Conservation (phyloP, 352 stramenopile species). For the Achlya hypogyna region DNA sequence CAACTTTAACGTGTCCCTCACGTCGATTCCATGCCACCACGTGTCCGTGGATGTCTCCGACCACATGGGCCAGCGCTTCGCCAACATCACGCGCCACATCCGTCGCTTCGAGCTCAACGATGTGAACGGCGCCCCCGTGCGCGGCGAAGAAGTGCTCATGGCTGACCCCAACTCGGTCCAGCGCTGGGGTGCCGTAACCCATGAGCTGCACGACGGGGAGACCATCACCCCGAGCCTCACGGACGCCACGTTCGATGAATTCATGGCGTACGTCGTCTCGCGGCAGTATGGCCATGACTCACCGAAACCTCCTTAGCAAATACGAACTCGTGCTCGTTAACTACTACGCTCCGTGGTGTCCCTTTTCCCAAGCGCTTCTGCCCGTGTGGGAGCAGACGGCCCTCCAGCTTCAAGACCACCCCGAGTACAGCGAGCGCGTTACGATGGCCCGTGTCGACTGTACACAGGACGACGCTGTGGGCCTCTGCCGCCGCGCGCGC, state of each 20-base stretch:
- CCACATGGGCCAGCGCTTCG: conserved; percentile 64
- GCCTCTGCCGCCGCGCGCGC: conserved; percentile 56
- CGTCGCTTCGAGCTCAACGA: conserved; percentile 51
- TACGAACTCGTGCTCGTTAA: conserved; percentile 81
- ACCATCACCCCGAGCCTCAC: conserved; percentile 67
- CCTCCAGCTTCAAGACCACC: conserved; percentile 56
- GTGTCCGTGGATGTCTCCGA: conserved; percentile 73
- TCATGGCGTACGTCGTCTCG: conserved; percentile 29
- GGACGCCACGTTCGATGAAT: conserved; percentile 56
- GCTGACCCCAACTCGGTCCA: conserved; percentile 56
- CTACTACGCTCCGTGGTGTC: conserved; percentile 78
- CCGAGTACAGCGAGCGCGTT: conserved; percentile 70
- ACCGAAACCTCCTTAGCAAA: no score
- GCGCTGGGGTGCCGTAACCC: conserved; percentile 50
- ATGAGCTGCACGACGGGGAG: conserved; percentile 36
- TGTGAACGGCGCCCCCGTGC: conserved; percentile 25
- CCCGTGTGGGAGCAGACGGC: conserved; percentile 70
- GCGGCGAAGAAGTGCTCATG: conserved; percentile 63
- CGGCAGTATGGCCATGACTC: background rate
- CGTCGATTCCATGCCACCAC: conserved; percentile 56
- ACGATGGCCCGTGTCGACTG: conserved; percentile 75
- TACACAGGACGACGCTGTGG: conserved; percentile 46
- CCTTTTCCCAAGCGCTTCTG: conserved; percentile 61
- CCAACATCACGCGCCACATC: conserved; percentile 74
- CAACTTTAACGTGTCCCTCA: conserved; percentile 78